A percentile compares a stretch with the other conserved stretches of the same genome.
phyloP scores from a whole-genome alignment of 2,329 filamentous ascomycete genomes.

The Sporothrix globosa region DNA sequence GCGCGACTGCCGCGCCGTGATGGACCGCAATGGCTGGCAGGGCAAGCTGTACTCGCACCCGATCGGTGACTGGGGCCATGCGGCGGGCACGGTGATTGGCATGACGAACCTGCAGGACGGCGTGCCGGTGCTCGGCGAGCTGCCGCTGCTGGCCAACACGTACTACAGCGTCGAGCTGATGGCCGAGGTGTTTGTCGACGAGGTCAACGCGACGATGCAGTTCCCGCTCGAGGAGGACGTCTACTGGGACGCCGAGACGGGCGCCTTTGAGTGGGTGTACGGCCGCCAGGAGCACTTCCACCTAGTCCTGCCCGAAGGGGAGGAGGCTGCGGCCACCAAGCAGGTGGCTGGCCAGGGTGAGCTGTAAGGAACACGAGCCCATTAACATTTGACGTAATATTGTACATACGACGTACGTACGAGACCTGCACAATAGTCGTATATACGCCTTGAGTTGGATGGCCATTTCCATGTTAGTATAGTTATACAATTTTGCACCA shows the following conservation, averaged over 20 bases:
- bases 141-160: constrained; percentile 50
- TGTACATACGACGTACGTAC: not conserved
- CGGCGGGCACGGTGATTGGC: constrained; percentile 53
- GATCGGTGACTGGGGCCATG: constrained; percentile 57
- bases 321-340: not conserved
- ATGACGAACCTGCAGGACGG: constrained; percentile 55
- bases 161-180: constrained; percentile 58
- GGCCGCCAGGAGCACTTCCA: constrained; percentile 53
- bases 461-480: not conserved
- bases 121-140: constrained; percentile 53
- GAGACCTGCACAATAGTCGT: not conserved
- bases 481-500: not conserved
- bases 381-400: not conserved
- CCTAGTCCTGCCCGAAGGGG: constrained; percentile 28
- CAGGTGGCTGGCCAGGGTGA: not conserved
- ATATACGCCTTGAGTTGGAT: not conserved
- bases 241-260: constrained; percentile 48
- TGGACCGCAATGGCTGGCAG: constrained; percentile 49
- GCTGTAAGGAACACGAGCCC: not conserved
- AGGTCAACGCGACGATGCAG: constrained; percentile 49
- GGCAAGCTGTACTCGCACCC: constrained; percentile 56
- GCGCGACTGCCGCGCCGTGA: constrained; percentile 45
- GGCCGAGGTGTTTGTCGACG: constrained; percentile 52
- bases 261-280: constrained; percentile 54
- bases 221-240: constrained; percentile 57